Evolutionary conservation across 2,329 filamentous ascomycete species (phyloP).

Genomic region (Colletotrichum sp.): DNA sequence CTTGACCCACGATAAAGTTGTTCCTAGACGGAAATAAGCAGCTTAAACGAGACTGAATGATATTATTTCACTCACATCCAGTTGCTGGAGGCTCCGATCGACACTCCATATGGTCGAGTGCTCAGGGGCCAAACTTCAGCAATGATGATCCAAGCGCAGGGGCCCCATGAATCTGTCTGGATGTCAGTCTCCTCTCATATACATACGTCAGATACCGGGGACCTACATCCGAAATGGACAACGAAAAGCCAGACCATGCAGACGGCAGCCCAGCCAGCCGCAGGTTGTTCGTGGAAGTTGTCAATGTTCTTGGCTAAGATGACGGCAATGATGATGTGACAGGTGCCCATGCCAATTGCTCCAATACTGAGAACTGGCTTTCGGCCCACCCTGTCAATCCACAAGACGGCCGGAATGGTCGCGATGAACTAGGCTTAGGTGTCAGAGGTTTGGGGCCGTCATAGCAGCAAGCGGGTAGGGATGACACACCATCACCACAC

Average conservation of each 20-base stretch:
- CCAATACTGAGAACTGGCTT: slow-evolving; percentile 68
- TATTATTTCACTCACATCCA: slow-evolving; percentile 54
- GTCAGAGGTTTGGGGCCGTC: background rate
- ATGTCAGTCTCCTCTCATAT: background rate
- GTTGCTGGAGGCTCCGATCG: slow-evolving; percentile 69
- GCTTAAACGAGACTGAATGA: rapidly evolving
- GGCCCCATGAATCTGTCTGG: slow-evolving; percentile 69
- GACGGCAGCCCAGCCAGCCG: slow-evolving; percentile 70
- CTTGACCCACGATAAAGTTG: slow-evolving; percentile 70
- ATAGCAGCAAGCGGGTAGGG: background rate
- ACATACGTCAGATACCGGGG: rapidly evolving
- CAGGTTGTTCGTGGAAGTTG: slow-evolving; percentile 57
- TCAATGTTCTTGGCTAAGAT: slow-evolving; percentile 70
- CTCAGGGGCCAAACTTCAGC: slow-evolving; percentile 77
- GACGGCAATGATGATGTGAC: slow-evolving; percentile 74
- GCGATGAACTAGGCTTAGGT: slow-evolving; percentile 29
- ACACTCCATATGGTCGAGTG: slow-evolving; percentile 72
- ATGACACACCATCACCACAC: slow-evolving; percentile 69
- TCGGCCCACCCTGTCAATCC: slow-evolving; percentile 67
- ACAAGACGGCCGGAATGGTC: slow-evolving; percentile 70
- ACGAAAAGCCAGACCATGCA: slow-evolving; percentile 78
- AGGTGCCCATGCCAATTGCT: slow-evolving; percentile 71
- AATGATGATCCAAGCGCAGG: slow-evolving; percentile 76
- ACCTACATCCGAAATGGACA: slow-evolving; percentile 68
- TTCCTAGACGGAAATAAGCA: slow-evolving; percentile 36